Percentiles rank a stretch among this genome's conserved stretches.
phyloP scores from a whole-genome alignment of 768 basidiomycete genomes.

The Astraeus odoratus region DNA sequence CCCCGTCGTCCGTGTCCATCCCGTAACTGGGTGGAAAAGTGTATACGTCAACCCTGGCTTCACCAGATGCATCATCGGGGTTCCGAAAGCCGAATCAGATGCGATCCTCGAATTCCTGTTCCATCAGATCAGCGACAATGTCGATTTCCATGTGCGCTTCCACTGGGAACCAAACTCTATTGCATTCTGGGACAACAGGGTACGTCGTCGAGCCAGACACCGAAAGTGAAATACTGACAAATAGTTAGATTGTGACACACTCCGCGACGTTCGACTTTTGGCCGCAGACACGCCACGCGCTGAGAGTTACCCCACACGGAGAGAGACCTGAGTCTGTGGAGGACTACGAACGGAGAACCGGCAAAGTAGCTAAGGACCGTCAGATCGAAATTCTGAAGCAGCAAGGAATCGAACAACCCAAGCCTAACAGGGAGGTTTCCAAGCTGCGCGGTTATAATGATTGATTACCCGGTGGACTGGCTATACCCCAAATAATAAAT shows the following conservation, averaged over 20 bases:
- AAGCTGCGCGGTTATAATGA: conserved; percentile 57
- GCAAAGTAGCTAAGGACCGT: conserved; percentile 66
- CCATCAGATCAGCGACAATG: conserved; percentile 61
- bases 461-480: conserved; percentile 22
- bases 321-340: conserved; percentile 72
- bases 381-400: conserved; percentile 67
- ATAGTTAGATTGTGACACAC: conserved; percentile 57
- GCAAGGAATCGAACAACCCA: conserved; percentile 45
- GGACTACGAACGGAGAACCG: conserved; percentile 57
- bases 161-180: conserved; percentile 71
- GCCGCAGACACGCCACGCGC: conserved; percentile 69
- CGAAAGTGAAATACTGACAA: conserved; percentile 1
- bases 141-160: conserved; percentile 72
- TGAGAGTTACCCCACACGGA: conserved; percentile 76
- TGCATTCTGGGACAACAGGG: conserved; percentile 86
- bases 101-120: conserved; percentile 63
- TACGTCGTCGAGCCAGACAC: conserved; percentile 20
- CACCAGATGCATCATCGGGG: conserved; percentile 68
- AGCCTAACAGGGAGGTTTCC: conserved; percentile 21
- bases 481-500: no score
- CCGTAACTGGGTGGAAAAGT: conserved; percentile 79
- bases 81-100: conserved; percentile 82
- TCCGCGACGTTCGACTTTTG: conserved; percentile 81
- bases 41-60: conserved; percentile 82
- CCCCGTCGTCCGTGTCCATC: conserved; percentile 79